These are phyloP conservation scores for Paramecium sexaurelia DNA, from an alignment of 73 alveolate genomes.

Conservation along the genomic window DNA sequence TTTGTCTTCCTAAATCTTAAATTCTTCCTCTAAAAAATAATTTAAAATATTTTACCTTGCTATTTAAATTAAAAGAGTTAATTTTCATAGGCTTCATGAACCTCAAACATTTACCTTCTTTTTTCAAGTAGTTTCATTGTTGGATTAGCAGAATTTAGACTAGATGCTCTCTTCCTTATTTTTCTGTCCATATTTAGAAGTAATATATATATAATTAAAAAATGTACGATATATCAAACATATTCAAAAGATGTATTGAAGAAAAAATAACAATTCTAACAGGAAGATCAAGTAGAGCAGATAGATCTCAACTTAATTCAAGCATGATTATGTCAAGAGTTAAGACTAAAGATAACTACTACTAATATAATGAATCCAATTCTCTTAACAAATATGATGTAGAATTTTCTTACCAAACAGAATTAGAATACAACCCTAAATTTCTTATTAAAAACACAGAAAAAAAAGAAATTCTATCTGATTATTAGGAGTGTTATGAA, in stretches of 20 bases:
- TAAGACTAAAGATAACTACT: not conserved
- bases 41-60: not conserved
- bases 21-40: conserved; percentile 49
- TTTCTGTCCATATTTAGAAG: not conserved
- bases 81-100: conserved; percentile 66
- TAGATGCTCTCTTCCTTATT: not conserved
- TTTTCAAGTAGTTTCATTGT: conserved; percentile 64
- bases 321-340: conserved; percentile 21
- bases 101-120: conserved; percentile 69
- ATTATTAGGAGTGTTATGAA: not conserved
- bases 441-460: not conserved
- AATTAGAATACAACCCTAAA: conserved; percentile 6
- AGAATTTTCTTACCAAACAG: not conserved
- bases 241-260: conserved; percentile 7
- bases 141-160: conserved; percentile 46
- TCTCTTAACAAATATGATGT: conserved; percentile 13
- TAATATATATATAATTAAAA: not conserved
- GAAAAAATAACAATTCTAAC: conserved; percentile 13
- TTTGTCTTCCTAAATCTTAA: conserved; percentile 39
- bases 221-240: not conserved
- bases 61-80: conserved; percentile 60
- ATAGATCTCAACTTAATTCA: not conserved
- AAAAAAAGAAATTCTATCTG: not conserved
- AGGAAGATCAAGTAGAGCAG: conserved; percentile 40
- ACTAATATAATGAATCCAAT: not conserved